A percentile compares a stretch with the other conserved stretches of the same genome.
These are phyloP conservation scores for Penicillium angulare DNA, from an alignment of 495 filamentous ascomycete genomes.

Conservation along the genomic window DNA sequence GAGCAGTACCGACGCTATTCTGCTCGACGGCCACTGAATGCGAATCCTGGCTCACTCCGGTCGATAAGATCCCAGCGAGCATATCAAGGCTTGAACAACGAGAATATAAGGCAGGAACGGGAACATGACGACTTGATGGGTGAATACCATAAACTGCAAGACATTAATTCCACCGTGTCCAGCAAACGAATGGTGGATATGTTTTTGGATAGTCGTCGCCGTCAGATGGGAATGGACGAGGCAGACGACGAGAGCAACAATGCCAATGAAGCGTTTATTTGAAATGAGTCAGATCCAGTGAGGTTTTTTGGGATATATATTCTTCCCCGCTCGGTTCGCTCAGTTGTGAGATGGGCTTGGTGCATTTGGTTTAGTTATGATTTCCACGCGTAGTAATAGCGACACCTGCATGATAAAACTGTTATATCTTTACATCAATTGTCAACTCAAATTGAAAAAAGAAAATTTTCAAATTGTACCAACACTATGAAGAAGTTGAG, in stretches of 20 bases:
- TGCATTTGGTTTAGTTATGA: too few relatives aligned
- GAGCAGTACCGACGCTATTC: conserved; percentile 33
- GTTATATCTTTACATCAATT: too few relatives aligned
- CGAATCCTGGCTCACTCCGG: conserved; percentile 27
- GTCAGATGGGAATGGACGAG: conserved; percentile 30
- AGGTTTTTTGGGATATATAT: conserved; percentile 11
- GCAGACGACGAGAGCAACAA: background rate
- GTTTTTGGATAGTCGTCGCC: conserved; percentile 56
- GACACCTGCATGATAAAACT: too few relatives aligned
- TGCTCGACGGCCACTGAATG: conserved; percentile 31
- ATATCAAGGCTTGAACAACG: conserved; percentile 27
- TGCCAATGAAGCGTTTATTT: conserved; percentile 31
- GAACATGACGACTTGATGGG: conserved; percentile 18
- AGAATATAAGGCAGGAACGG: conserved; percentile 30
- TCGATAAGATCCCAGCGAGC: conserved; percentile 27
- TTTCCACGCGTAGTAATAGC: too few relatives aligned
- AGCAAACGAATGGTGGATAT: conserved; percentile 60
- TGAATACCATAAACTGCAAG: conserved; percentile 21
- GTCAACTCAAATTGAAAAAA: too few relatives aligned
- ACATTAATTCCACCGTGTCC: conserved; percentile 34
- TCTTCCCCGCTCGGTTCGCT: conserved; percentile 10
- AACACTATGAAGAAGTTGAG: too few relatives aligned
- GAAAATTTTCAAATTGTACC: too few relatives aligned
- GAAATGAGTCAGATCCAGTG: too few relatives aligned
- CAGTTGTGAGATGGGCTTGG: background rate